phyloP scores from a whole-genome alignment of 2,329 filamentous ascomycete genomes.

The Fusarium sp. region DNA sequence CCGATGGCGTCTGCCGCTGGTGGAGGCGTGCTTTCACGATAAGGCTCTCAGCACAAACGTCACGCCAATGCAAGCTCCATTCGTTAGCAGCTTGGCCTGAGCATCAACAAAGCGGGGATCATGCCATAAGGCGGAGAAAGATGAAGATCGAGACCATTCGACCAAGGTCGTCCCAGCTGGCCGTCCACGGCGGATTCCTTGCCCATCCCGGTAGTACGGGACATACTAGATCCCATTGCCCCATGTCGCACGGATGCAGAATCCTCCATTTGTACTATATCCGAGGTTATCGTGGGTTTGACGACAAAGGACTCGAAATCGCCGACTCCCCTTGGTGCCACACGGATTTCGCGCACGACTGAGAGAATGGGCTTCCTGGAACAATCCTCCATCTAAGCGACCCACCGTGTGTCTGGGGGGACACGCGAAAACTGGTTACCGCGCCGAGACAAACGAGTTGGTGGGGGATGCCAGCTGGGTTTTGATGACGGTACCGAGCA shows the following conservation, averaged over 20 bases:
- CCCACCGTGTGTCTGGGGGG: conserved; percentile 9
- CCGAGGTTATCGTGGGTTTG: conserved; percentile 33
- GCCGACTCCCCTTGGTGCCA: conserved; percentile 12
- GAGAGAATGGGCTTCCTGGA: background rate
- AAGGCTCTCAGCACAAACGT: conserved; percentile 43
- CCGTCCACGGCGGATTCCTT: conserved; percentile 33
- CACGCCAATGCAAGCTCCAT: conserved; percentile 39
- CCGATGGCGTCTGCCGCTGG: conserved; percentile 34
- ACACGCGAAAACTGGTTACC: conserved; percentile 22
- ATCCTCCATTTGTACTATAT: conserved; percentile 23
- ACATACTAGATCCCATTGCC: conserved; percentile 40
- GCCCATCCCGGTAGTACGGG: conserved; percentile 43
- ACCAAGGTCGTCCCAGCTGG: conserved; percentile 29
- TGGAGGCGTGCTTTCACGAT: conserved; percentile 34
- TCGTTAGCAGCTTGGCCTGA: conserved; percentile 36
- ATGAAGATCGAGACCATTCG: conserved; percentile 44
- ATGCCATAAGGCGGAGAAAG: conserved; percentile 44
- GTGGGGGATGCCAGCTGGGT: conserved; percentile 7
- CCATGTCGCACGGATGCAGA: conserved; percentile 32
- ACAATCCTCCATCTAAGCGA: background rate
- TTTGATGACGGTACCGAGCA: conserved; percentile 17
- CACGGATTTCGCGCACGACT: conserved; percentile 2
- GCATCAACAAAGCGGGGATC: conserved; percentile 41
- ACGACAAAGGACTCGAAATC: conserved; percentile 26
- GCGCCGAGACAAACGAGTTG: conserved; percentile 26